Base-by-base conservation (phyloP, 768 basidiomycete genomes). In the Lactarius deliciosus region DNA sequence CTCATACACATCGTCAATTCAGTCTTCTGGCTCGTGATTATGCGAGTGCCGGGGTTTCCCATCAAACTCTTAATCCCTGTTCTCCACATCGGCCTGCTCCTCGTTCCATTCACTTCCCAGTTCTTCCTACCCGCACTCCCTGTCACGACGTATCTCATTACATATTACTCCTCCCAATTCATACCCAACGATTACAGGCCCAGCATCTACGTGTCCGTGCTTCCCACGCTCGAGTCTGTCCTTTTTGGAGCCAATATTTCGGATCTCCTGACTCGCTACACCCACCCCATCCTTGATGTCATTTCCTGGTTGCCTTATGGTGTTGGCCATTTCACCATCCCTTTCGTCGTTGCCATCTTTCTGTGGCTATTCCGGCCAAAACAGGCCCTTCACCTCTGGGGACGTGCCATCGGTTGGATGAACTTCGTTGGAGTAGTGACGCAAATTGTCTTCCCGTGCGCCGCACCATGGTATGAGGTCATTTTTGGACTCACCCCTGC, bases 191-290 rank as follows among this genome's bases (percentile, higher is more conserved):
- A 77, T 18, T 86, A 84, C 76, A 84, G 97, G 2, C 97, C 97
- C 0, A 77, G 82, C 30, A 92, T 98, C 32, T 94, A 91, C 64
- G 96, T 99, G 69, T 89, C 92, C 40, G 82, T 98, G 11, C 87
- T 99, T 6, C 96, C 97, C 0, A 96, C 96, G 0, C 85, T 98
- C 61, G 97, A 99, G 75, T 87, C 91, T 22, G 94, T 97, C 34
- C 82, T 98, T 5, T 98, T 97, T 75, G 97, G 97, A 2, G 96
- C 96, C 63, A 98, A 98, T 78, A 94, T 98, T 64, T 96, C 94
- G 41, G 96, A 98, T 77, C 89, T 98, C 75, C 88, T 98, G 66
- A 98, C 96, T 28, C 85, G 94, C 20, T 96, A 87, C 78, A 98
- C 96, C 11, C 93, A 96, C 74, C 92, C 95, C 18, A 71, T 93